phyloP scores from a whole-genome alignment of 2,329 filamentous ascomycete species.

The Epichloe glyceriae region DNA sequence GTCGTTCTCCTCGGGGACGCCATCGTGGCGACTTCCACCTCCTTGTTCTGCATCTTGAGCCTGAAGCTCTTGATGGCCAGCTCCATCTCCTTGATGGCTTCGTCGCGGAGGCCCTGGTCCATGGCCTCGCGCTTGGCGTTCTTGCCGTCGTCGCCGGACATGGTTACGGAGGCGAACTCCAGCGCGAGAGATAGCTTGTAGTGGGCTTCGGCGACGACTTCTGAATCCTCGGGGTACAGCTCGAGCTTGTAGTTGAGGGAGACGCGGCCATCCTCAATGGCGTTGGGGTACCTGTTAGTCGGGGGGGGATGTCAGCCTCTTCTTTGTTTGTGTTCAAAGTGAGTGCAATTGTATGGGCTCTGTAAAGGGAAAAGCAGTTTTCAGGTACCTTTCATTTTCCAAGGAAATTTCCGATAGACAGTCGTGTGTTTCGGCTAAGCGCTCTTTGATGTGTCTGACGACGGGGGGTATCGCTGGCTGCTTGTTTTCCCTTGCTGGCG shows the following conservation, averaged over 20 bases:
- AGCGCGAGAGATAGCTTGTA: conserved; percentile 92
- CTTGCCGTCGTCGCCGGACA: conserved; percentile 35
- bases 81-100: conserved; percentile 59
- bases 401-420: conserved; percentile 92
- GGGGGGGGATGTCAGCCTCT: background rate
- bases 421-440: conserved; percentile 85
- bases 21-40: conserved; percentile 49
- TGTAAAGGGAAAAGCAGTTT: background rate
- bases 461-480: conserved; percentile 27
- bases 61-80: conserved; percentile 61
- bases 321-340: background rate
- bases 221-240: conserved; percentile 67
- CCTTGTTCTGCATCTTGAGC: conserved; percentile 56
- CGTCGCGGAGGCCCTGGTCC: conserved; percentile 56
- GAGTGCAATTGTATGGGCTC: background rate
- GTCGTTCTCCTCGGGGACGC: conserved; percentile 55
- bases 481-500: conserved; percentile 30
- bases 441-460: conserved; percentile 58
- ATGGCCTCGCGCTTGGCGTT: conserved; percentile 37
- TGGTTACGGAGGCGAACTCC: conserved; percentile 77
- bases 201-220: conserved; percentile 84
- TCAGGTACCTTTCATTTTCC: conserved; percentile 67
- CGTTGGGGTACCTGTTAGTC: conserved; percentile 54
- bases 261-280: conserved; percentile 70
- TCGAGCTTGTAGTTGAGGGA: conserved; percentile 68